Evolutionary conservation across 352 stramenopile species (phyloP).

Genomic region (Aphanomyces stellatus): DNA sequence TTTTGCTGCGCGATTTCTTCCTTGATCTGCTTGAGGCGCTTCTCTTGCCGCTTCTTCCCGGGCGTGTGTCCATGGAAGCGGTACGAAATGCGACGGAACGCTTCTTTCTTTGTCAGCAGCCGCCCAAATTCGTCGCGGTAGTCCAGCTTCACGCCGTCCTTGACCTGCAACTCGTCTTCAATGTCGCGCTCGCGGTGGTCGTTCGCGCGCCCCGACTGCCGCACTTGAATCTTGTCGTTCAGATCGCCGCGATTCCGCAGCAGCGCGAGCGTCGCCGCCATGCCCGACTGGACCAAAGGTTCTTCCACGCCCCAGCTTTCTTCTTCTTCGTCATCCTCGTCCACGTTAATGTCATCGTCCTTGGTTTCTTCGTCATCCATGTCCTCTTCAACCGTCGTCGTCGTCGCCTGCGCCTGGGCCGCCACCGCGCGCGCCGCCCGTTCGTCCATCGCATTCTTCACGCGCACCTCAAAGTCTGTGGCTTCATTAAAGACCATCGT

Average conservation of each 20-base stretch:
- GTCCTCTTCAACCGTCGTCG: constrained; percentile 9
- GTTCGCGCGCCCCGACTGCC: constrained; percentile 90
- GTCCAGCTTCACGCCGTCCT: constrained; percentile 89
- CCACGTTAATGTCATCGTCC: constrained; percentile 20
- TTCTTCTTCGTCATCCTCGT: constrained; percentile 41
- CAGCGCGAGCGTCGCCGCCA: constrained; percentile 89
- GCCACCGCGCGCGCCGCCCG: constrained; percentile 32
- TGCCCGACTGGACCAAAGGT: constrained; percentile 70
- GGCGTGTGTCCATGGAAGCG: constrained; percentile 97
- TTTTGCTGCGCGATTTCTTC: constrained; percentile 72
- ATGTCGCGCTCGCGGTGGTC: constrained; percentile 91
- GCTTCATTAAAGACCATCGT: constrained; percentile 76
- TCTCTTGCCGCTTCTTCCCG: constrained; percentile 97
- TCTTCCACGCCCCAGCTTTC: constrained; percentile 77
- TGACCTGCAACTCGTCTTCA: constrained; percentile 74
- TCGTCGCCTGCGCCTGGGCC: not conserved
- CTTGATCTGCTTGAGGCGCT: constrained; percentile 83
- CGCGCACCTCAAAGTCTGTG: constrained; percentile 69
- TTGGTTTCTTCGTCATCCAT: constrained; percentile 37
- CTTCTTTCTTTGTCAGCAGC: constrained; percentile 96
- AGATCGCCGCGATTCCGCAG: constrained; percentile 92
- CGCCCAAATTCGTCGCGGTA: constrained; percentile 96
- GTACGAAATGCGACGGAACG: constrained; percentile 96
- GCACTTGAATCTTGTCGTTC: constrained; percentile 73
- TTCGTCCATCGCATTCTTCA: constrained; percentile 71